Evolutionary conservation across 2,329 filamentous ascomycete genomes (phyloP), one percentile per base, ranked within the genome.

Genomic region (Daldinia sp.): DNA sequence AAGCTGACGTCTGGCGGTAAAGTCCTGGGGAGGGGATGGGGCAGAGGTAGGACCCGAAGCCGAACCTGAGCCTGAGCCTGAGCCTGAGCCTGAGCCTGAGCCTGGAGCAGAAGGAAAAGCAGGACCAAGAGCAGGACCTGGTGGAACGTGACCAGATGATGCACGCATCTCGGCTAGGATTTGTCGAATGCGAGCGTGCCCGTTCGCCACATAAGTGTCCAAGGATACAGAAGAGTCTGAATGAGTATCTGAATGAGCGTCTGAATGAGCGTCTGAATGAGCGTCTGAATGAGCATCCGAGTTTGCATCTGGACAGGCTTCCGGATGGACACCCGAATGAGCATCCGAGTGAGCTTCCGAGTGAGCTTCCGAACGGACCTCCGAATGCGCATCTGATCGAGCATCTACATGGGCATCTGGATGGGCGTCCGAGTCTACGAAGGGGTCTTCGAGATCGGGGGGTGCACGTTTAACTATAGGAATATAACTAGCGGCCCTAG

Each of bases 1-100:
- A 3, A 65, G 51, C 49, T 63, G 47, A 30, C 64, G 64, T 7
- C n/a, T 19, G 27, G 61, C 25, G 37, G 32, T 15, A 29, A 65
- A 67, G 48, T 55, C 32, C 43, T 45, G 48, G 32, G 45, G 15
- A 47, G 39, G 21, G 10, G 39, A 45, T 2, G 21, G 39, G 2
- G 39, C 21, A 25, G 39, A 17, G 27, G 21, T 9, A 45, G 39
- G 27, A 35, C 7, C 32, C 13, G 32, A 34, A 34, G 2, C 13
- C 32, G 32, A 32, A 32, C 4, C 30, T 5, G 30, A 35, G 25
- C 10, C 21, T 1, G 39, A 43, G 9, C 3, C 3, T 13, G 37
- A 13, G 2, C 11, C 11, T 13, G 15, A 7, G n/a, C n/a, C n/a
- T 11, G 35, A 19, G 34, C n/a, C 2, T 7, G 35, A 39, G n/a